These are phyloP conservation scores for Gastrolobium bilobum DNA, from an alignment of 306 rosid species.

Conservation along the genomic window DNA sequence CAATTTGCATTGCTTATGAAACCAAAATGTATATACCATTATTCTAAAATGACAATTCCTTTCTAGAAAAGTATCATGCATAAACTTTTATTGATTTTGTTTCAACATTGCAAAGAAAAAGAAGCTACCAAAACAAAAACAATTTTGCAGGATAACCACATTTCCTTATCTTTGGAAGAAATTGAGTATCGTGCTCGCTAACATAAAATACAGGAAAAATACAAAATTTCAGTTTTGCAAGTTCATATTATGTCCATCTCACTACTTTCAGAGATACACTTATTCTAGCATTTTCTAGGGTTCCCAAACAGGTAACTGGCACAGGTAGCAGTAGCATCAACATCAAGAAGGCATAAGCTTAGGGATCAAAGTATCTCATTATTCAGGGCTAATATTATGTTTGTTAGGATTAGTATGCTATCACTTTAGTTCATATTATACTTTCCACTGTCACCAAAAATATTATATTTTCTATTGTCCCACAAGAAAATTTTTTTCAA, in stretches of 20 bases:
- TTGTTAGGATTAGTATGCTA: background rate
- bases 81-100: background rate
- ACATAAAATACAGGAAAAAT: background rate
- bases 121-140: background rate
- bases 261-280: conserved; percentile 17
- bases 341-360: background rate
- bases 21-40: conserved; percentile 30
- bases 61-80: background rate
- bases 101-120: background rate
- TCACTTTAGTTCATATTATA: too few species aligned
- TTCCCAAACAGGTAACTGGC: background rate
- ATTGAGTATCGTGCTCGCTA: background rate
- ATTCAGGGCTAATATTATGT: background rate
- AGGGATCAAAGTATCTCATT: background rate
- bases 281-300: background rate
- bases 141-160: conserved; percentile 9
- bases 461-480: too few species aligned
- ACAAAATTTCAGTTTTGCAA: background rate
- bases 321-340: conserved; percentile 20
- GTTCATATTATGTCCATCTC: background rate
- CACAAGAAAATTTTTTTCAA: too few species aligned
- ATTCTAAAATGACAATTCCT: conserved; percentile 2
- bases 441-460: too few species aligned
- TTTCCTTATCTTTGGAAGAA: conserved; percentile 4
- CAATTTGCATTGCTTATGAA: conserved; percentile 20